Conservation (phyloP, 345 rosid genomes). For the Eucalyptus pauciflora region DNA sequence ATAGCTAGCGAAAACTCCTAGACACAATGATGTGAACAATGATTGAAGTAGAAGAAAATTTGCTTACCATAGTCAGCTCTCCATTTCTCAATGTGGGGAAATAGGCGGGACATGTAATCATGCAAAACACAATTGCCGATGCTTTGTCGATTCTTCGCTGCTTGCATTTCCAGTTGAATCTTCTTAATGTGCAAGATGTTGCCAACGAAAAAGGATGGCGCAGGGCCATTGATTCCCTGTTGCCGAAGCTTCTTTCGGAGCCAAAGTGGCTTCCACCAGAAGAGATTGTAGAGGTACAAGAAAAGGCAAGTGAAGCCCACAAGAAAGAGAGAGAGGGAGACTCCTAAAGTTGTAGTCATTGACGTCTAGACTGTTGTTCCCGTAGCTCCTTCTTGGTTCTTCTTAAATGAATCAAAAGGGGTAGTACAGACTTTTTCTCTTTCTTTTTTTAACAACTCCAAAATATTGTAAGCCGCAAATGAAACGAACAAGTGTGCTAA, state of each 20-base stretch:
- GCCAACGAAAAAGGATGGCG: background rate
- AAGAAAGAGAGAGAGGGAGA: background rate
- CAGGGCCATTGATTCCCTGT: constrained; percentile 6
- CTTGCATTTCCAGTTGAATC: background rate
- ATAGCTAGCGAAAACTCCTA: background rate
- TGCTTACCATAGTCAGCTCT: background rate
- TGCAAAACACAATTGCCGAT: background rate
- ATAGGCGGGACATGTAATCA: background rate
- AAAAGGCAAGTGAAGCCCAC: background rate
- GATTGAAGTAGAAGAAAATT: background rate
- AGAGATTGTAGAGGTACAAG: background rate
- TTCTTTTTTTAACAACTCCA: background rate
- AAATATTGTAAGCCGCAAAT: background rate
- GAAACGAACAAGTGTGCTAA: background rate
- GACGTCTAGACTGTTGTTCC: background rate
- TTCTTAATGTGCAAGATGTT: constrained; percentile 1
- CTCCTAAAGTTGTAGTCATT: background rate
- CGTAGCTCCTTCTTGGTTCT: background rate
- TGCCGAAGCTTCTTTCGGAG: background rate
- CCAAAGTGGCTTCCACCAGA: background rate
- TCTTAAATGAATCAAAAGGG: background rate
- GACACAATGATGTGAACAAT: background rate
- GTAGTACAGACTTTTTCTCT: background rate
- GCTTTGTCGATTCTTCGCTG: background rate
- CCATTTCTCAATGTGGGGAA: background rate